Evolutionary conservation across 495 filamentous ascomycete species (phyloP).

Genomic region (Talaromyces wortmannii): DNA sequence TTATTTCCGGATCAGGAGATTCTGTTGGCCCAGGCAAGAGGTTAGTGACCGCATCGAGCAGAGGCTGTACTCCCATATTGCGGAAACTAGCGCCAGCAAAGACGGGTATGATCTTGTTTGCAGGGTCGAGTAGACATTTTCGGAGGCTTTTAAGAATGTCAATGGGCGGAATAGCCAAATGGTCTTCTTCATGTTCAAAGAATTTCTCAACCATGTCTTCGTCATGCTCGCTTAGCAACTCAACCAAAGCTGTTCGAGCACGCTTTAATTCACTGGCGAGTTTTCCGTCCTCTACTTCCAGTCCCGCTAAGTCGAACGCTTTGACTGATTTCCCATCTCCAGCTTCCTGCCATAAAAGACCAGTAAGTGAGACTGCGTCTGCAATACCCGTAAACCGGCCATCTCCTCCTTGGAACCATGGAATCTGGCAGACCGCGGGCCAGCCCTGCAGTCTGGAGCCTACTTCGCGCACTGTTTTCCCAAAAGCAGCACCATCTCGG

Average conservation of each 20-base stretch:
- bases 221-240: constrained; percentile 80
- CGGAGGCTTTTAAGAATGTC: constrained; percentile 71
- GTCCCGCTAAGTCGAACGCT: constrained; percentile 37
- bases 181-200: constrained; percentile 67
- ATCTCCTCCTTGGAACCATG: constrained; percentile 74
- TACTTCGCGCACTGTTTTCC: constrained; percentile 77
- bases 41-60: constrained; percentile 82
- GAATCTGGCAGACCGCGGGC: constrained; percentile 91
- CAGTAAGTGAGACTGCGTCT: constrained; percentile 63
- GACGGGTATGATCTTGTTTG: constrained; percentile 67
- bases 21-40: constrained; percentile 81
- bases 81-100: constrained; percentile 89
- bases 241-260: constrained; percentile 73
- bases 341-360: constrained; percentile 48
- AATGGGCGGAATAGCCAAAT: constrained; percentile 52
- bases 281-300: constrained; percentile 42
- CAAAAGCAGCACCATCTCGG: constrained; percentile 87
- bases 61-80: constrained; percentile 90
- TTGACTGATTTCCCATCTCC: constrained; percentile 61
- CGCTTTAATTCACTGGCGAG: constrained; percentile 65
- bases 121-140: constrained; percentile 49
- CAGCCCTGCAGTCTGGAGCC: constrained; percentile 70
- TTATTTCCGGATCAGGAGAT: constrained; percentile 70
- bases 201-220: constrained; percentile 79
- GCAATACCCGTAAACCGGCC: constrained; percentile 74